Evolutionary conservation across 2,329 filamentous ascomycete species (phyloP).

Genomic region (Penicillium sumatraense): DNA sequence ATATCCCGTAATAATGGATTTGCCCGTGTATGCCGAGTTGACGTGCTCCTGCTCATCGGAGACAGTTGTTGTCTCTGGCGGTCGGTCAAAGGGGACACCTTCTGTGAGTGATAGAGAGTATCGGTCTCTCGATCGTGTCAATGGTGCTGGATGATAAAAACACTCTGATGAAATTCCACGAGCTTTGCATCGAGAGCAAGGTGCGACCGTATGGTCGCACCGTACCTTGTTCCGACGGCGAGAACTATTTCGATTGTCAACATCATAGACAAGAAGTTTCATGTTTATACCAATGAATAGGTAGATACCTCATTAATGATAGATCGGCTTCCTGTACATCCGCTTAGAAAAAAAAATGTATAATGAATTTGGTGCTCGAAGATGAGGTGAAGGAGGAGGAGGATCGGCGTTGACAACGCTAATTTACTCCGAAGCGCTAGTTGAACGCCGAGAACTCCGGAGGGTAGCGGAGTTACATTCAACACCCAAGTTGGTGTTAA

Average conservation of each 20-base stretch:
- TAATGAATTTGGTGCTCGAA: neutral
- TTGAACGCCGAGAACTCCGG: constrained; percentile 21
- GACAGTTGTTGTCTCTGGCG: neutral
- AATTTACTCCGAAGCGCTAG: constrained; percentile 12
- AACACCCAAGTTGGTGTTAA: no score
- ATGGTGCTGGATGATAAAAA: constrained; percentile 39
- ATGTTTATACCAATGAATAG: no score
- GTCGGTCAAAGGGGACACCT: constrained; percentile 16
- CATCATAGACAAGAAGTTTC: no score
- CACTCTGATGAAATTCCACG: constrained; percentile 27
- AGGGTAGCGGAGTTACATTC: constrained; percentile 5
- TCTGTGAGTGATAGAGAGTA: constrained; percentile 15
- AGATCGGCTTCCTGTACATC: no score
- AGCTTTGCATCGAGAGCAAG: constrained; percentile 33
- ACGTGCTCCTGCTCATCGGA: neutral
- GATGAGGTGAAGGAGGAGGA: neutral
- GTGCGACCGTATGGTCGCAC: constrained; percentile 34
- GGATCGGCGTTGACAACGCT: constrained; percentile 16
- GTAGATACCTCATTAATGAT: neutral
- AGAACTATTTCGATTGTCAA: constrained; percentile 14
- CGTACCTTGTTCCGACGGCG: constrained; percentile 37
- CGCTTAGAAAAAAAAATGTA: neutral
- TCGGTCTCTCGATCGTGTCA: constrained; percentile 25
- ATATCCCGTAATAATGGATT: constrained; percentile 31
- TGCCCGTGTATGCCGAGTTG: constrained; percentile 6